A percentile compares a stretch with the other conserved stretches of the same genome.
These are phyloP conservation scores for Salicornia ramosissima DNA, from an alignment of 148 eudicot genomes.

Conservation along the genomic window DNA sequence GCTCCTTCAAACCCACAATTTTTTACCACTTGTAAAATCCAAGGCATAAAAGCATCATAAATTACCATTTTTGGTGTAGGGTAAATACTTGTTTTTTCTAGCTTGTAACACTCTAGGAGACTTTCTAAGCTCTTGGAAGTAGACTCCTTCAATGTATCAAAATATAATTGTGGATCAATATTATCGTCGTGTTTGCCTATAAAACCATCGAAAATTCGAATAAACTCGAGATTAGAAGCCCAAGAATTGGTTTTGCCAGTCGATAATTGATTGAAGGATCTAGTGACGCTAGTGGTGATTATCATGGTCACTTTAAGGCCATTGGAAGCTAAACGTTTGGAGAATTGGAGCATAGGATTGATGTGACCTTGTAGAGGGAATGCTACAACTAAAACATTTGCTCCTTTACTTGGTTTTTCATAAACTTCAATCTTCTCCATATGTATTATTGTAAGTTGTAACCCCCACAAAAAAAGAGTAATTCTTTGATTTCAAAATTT, in stretches of 20 bases:
- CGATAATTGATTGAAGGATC: background rate
- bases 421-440: background rate
- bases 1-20: slow-evolving; percentile 28
- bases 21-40: slow-evolving; percentile 41
- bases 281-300: slow-evolving; percentile 11
- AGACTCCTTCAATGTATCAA: background rate
- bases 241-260: background rate
- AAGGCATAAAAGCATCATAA: slow-evolving; percentile 49
- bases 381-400: slow-evolving; percentile 40
- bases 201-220: slow-evolving; percentile 20
- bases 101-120: slow-evolving; percentile 6
- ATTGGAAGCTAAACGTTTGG: slow-evolving; percentile 43
- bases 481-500: no score
- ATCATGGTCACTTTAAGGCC: slow-evolving; percentile 44
- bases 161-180: background rate
- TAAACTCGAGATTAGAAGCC: slow-evolving; percentile 10
- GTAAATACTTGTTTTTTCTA: background rate
- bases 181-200: background rate
- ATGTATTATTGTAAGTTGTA: no score
- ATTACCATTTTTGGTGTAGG: slow-evolving; percentile 31
- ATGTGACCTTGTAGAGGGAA: slow-evolving; percentile 63
- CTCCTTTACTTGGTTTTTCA: slow-evolving; percentile 21
- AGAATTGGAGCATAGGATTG: slow-evolving; percentile 57
- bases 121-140: slow-evolving; percentile 2
- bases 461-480: no score